These are phyloP conservation scores for Pichia gijzeniarum DNA, from an alignment of 805 yeast genomes.

Conservation along the genomic window DNA sequence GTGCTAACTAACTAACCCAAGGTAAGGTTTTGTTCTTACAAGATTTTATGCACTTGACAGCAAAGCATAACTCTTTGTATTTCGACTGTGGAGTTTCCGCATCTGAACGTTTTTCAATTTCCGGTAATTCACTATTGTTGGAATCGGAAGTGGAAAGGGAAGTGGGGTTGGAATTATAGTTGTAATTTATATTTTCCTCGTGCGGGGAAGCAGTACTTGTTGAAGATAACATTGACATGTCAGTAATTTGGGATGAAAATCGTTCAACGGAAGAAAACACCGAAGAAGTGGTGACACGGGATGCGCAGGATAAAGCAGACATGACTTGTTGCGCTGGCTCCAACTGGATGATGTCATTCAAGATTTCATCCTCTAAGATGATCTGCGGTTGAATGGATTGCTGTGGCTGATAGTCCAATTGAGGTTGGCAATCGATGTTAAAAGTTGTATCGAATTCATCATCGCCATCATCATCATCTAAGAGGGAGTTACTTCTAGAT, in stretches of 20 bases:
- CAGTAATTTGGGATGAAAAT: conserved; percentile 5
- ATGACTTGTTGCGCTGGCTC: conserved; percentile 11
- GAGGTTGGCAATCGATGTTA: neutral
- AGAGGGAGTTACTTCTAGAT: conserved; percentile 9
- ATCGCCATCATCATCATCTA: conserved; percentile 11
- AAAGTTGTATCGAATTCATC: conserved; percentile 13
- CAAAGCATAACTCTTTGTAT: conserved; percentile 24
- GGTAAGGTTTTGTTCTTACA: conserved; percentile 16
- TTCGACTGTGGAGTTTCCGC: conserved; percentile 6
- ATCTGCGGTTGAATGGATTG: conserved; percentile 8
- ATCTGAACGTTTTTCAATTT: neutral
- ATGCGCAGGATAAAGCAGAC: conserved; percentile 6
- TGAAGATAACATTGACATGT: conserved; percentile 5
- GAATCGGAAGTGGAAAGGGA: no score
- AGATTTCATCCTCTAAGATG: conserved; percentile 12
- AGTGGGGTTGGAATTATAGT: no score
- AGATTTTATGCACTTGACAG: conserved; percentile 25
- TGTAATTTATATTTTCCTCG: conserved; percentile 1
- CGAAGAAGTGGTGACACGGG: conserved; percentile 8
- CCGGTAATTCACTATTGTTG: neutral
- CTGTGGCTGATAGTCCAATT: conserved; percentile 7
- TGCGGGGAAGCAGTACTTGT: conserved; percentile 7
- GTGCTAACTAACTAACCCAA: conserved; percentile 3
- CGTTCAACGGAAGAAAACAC: conserved; percentile 12
- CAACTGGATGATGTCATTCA: conserved; percentile 7